Percentiles rank a stretch among this genome's conserved stretches.
phyloP scores from a whole-genome alignment of 208 protist species.

The Acanthamoeba royreba region DNA sequence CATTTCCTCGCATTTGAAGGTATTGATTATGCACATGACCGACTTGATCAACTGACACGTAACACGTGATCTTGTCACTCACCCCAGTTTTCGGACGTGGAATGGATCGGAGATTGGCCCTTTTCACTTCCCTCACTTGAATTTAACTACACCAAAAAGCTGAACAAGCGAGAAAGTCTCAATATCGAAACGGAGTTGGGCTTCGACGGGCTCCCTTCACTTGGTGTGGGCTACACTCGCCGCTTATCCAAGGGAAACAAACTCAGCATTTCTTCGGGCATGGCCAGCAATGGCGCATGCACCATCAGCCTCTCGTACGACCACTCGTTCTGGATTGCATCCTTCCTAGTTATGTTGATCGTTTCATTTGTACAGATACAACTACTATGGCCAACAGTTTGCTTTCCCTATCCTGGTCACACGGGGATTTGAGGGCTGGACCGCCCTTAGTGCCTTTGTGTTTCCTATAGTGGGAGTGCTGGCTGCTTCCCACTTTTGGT shows the following conservation, averaged over 20 bases:
- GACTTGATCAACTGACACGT: too few species aligned
- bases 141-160: background rate
- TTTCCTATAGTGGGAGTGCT: background rate
- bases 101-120: background rate
- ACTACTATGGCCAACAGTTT: slow-evolving; percentile 10
- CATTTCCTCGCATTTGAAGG: slow-evolving; percentile 27
- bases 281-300: background rate
- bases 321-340: too few species aligned
- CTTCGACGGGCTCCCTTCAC: background rate
- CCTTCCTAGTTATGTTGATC: too few species aligned
- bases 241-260: slow-evolving; percentile 4
- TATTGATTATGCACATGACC: too few species aligned
- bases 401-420: background rate
- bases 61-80: too few species aligned
- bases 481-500: background rate
- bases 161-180: slow-evolving; percentile 10
- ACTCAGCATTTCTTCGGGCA: background rate
- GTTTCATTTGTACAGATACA: background rate
- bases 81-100: slow-evolving; percentile 16
- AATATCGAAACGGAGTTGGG: background rate
- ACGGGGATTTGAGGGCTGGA: background rate
- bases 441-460: background rate
- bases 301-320: background rate
- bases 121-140: slow-evolving; percentile 4
- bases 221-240: background rate